Evolutionary conservation across 176 grass and related monocot species (phyloP), one percentile per base, ranked within the genome.

Genomic region (Hordeum vulgare): DNA sequence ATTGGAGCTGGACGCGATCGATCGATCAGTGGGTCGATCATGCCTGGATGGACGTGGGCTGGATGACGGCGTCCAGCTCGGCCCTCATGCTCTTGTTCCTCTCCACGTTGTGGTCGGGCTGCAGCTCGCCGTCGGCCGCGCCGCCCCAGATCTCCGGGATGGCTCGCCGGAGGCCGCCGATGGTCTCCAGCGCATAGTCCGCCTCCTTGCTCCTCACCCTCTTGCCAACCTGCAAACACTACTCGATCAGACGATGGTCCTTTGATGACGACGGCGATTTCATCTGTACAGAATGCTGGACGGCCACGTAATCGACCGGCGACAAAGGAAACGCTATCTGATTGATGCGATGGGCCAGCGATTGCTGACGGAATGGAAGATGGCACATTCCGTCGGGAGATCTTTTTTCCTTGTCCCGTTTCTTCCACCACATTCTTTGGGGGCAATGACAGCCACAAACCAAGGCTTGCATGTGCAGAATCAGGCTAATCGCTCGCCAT

Each of bases 111-210:
- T 61, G 71, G 18, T 73, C 65, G 0, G 40, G 34, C 20, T 62
- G 74, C 2, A 74, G 71, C 15, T 84, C 82, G 20, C 35, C 67
- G 66, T 45, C 71, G 35, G 11, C 61, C 73, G 9, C 82, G 78
- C 23, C 77, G 42, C 79, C 79, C 93, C 96, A 95, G 15, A 98
- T 88, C 82, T 93, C 96, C 80, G 96, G 90, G 70, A 98, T 76
- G 28, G 53, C 85, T 36, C 85, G 90, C 12, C 74, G 76, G 70
- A 98, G 71, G 41, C 57, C 40, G 76, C 84, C 51, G 76, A 98
- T 90, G 86, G n/a, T 86, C 44, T 95, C 89, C 20, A 98, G 26
- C 3, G 88, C 88, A 72, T 95, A 98, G 77, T 95, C 96, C 1
- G 88, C 86, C 4, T 91, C 93, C 44, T 91, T 93, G 37, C 89